phyloP scores from a whole-genome alignment of 2,329 filamentous ascomycete species.

The Aspergillus sojae region DNA sequence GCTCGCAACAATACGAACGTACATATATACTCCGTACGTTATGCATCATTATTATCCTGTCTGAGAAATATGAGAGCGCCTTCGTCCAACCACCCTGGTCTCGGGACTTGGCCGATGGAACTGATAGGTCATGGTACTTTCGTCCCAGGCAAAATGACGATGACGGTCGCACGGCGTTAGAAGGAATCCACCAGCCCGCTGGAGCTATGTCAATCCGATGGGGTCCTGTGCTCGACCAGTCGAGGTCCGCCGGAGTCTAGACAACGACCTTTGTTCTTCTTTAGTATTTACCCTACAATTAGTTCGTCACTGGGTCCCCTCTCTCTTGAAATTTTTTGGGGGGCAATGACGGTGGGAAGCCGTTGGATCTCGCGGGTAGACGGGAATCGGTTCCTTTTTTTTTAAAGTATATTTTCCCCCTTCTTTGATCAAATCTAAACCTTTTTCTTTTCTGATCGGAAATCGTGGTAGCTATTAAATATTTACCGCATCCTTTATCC shows the following conservation, averaged over 20 bases:
- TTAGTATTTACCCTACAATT: not conserved
- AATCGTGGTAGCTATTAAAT: not conserved
- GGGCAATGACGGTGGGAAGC: slow-evolving; percentile 9
- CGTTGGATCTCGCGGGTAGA: slow-evolving; percentile 9
- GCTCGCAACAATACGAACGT: not conserved
- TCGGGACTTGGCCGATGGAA: slow-evolving; percentile 12
- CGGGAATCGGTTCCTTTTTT: slow-evolving; percentile 2
- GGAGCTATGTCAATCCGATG: slow-evolving; percentile 14
- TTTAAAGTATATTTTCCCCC: not conserved
- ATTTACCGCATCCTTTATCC: not conserved
- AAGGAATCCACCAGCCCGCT: slow-evolving; percentile 17
- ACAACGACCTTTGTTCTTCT: slow-evolving; percentile 9
- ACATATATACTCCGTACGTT: not conserved
- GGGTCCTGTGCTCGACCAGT: slow-evolving; percentile 22
- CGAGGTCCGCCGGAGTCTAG: slow-evolving; percentile 28
- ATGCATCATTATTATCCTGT: slow-evolving; percentile 1
- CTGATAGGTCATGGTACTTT: slow-evolving; percentile 25
- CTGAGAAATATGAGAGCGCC: not conserved
- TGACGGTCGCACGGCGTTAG: slow-evolving; percentile 10
- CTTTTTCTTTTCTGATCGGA: slow-evolving; percentile 2
- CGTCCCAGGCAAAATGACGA: slow-evolving; percentile 10
- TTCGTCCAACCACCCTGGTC: slow-evolving; percentile 1
- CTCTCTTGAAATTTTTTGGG: not conserved
- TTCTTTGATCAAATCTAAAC: slow-evolving; percentile 7
- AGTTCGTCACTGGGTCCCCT: slow-evolving; percentile 1